Base-by-base conservation (phyloP, 1,139 yeast species). In the Taiozyma sp. region DNA sequence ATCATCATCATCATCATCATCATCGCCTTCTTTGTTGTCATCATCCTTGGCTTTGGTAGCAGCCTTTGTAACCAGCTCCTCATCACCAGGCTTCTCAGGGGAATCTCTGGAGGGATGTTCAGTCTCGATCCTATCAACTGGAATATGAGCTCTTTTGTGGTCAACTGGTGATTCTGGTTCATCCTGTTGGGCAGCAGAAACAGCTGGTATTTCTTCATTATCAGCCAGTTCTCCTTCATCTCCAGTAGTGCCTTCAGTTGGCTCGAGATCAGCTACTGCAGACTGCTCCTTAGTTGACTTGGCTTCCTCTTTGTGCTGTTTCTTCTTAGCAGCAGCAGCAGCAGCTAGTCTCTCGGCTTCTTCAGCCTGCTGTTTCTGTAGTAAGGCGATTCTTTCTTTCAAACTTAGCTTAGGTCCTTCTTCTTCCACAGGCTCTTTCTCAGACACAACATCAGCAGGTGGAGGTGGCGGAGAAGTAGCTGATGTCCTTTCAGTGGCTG, bases 311-410 rank as follows among this genome's bases (percentile, higher is more conserved):
- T 79, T 77, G 62, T 81, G 84, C 56, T 81, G 82, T 53, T 77
- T 77, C 59, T 79, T 77, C 55, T 77, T 77, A 59, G 74, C 56
- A 11, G 85, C 79, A n/a, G n/a, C n/a, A 19, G 19, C 19, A 2
- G 86, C 88, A 29, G 78, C 88, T 52, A 81, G 82, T 47, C 87
- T 77, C 58, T 86, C 91, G 6, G 86, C 88, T 62, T 88, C 95
- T 61, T 87, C 89, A 51, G 80, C 79, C 65, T 88, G 97, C 53
- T 83, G 83, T 63, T 88, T 80, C 64, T 91, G 96, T 50, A 93
- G 73, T 62, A 88, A 65, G 11, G 88, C 88, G 64, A 93, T 89
- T 57, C 98, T 78, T 58, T 93, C 97, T 64, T 87, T 87, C 62
- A 93, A 74, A 51, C 95, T 85, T 71, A 90, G 70, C 59, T 86